A percentile compares a stretch with the other conserved stretches of the same genome.
Evolutionary conservation across 1,284 basidiomycete species (phyloP).

Genomic region (Pseudozyma sp.): DNA sequence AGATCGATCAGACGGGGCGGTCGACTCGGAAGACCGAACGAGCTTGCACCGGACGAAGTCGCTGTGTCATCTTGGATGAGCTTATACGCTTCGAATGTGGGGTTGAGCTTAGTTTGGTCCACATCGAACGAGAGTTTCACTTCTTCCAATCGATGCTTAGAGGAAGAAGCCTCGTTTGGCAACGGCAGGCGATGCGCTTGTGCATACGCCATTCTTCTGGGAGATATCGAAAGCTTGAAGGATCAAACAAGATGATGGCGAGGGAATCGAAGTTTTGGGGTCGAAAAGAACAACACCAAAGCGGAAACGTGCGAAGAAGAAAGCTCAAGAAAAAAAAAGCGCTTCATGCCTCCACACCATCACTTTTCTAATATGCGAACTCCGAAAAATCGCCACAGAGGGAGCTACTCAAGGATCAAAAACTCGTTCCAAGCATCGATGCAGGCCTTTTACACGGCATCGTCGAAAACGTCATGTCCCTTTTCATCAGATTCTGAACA

Average conservation of each 20-base stretch:
- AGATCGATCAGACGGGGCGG: constrained; percentile 27
- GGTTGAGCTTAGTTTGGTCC: constrained; percentile 29
- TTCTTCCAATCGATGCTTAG: neutral
- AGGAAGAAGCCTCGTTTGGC: neutral
- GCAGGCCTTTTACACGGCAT: no score
- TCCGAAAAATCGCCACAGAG: neutral
- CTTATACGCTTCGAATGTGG: constrained; percentile 50
- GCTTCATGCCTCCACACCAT: constrained; percentile 18
- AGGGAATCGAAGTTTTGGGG: neutral
- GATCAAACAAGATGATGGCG: neutral
- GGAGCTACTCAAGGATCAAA: no score
- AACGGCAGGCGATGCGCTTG: constrained; percentile 31
- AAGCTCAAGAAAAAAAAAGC: constrained; percentile 10
- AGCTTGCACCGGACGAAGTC: neutral
- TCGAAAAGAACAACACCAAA: constrained; percentile 6
- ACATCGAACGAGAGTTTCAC: constrained; percentile 14
- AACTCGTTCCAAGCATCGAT: no score
- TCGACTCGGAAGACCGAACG: constrained; percentile 25
- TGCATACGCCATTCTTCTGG: constrained; percentile 37
- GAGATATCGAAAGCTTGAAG: no score
- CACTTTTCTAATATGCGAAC: constrained; percentile 1
- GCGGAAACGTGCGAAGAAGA: neutral
- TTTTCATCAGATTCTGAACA: no score
- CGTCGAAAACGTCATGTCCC: no score
- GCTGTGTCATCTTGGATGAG: constrained; percentile 37